phyloP scores from a whole-genome alignment of 2,329 filamentous ascomycete genomes.

The Orbilia ellipsospora region DNA sequence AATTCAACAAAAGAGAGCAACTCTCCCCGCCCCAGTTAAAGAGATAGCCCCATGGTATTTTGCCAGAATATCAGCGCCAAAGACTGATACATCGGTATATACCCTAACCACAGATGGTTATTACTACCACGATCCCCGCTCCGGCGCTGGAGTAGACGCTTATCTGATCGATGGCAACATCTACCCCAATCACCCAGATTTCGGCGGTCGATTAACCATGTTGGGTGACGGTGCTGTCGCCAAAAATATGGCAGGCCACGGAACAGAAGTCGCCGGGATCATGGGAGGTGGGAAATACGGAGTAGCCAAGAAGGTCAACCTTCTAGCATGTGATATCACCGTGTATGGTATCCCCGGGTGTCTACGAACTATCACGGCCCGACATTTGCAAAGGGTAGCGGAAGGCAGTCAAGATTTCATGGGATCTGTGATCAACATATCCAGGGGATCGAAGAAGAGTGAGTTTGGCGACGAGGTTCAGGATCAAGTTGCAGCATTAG shows the following conservation, averaged over 20 bases:
- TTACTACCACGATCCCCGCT: conserved; percentile 16
- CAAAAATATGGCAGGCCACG: conserved; percentile 2
- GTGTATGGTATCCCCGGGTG: conserved; percentile 14
- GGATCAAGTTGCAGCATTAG: not conserved
- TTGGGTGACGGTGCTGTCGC: conserved; percentile 11
- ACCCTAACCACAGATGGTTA: conserved; percentile 2
- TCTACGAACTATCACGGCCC: conserved; percentile 3
- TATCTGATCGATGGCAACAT: conserved; percentile 17
- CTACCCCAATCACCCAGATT: conserved; percentile 10
- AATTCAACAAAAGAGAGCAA: no score
- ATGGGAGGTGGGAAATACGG: conserved; percentile 10
- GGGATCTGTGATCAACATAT: conserved; percentile 13
- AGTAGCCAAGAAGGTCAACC: conserved; percentile 5
- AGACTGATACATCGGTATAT: conserved; percentile 4
- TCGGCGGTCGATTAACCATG: conserved; percentile 9
- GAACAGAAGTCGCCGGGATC: conserved; percentile 15
- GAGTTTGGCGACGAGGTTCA: not conserved
- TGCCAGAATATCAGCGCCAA: conserved; percentile 10
- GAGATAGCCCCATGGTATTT: no score
- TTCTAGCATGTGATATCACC: conserved; percentile 16
- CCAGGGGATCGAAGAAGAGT: conserved; percentile 5
- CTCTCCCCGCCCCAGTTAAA: no score
- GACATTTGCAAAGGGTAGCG: not conserved
- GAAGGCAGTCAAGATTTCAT: not conserved
- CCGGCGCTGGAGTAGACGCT: conserved; percentile 9